phyloP scores from a whole-genome alignment of 352 stramenopile genomes.

The Phytophthora tentaculata region DNA sequence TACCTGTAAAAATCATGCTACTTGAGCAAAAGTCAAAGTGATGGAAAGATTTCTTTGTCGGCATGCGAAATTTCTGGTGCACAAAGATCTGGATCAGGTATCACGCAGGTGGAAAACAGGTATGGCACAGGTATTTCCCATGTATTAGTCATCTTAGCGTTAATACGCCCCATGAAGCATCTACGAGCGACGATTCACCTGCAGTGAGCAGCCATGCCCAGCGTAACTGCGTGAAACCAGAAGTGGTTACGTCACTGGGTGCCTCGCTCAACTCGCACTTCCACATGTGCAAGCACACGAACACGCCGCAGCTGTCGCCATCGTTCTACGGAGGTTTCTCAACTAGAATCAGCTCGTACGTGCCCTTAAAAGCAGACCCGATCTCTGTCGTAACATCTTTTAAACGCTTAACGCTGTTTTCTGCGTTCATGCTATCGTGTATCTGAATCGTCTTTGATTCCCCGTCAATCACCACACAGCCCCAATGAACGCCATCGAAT shows the following conservation, averaged over 20 bases:
- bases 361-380: constrained; percentile 2
- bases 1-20: background rate
- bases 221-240: constrained; percentile 11
- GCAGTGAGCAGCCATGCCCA: constrained; percentile 9
- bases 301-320: constrained; percentile 11
- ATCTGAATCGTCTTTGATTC: constrained; percentile 2
- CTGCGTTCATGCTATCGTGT: constrained; percentile 6
- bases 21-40: background rate
- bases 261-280: constrained; percentile 10
- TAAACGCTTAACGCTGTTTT: background rate
- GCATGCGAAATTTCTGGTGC: background rate
- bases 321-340: constrained; percentile 1
- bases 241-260: constrained; percentile 4
- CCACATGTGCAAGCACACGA: constrained; percentile 7
- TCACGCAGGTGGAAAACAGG: background rate
- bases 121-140: constrained; percentile 4
- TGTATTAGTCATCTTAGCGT: constrained; percentile 6
- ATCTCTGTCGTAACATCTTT: constrained; percentile 8
- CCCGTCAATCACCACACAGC: constrained; percentile 6
- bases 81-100: background rate
- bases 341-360: background rate
- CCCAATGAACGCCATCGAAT: constrained; percentile 5
- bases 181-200: constrained; percentile 9
- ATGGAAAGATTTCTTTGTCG: background rate
- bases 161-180: background rate